A percentile compares a stretch with the other conserved stretches of the same genome.
Conservation (phyloP, 2,329 filamentous ascomycete species). For the Trichoderma sp. region DNA sequence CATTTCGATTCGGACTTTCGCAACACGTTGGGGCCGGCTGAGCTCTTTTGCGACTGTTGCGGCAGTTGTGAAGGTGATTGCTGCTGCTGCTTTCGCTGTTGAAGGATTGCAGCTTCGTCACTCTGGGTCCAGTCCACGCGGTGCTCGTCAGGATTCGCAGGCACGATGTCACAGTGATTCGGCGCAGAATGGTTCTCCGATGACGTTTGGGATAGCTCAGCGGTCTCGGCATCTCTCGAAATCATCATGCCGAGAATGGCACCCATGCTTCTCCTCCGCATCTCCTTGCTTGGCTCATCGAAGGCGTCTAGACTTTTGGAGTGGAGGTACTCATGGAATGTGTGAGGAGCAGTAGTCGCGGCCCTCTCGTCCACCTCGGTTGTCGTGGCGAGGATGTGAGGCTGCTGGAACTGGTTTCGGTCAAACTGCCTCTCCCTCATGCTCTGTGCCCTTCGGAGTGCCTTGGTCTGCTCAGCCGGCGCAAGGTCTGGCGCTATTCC, state of each 20-base stretch:
- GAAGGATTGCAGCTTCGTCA: conserved; percentile 46
- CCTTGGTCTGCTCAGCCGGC: conserved; percentile 42
- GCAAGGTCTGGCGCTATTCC: conserved; percentile 36
- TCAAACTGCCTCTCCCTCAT: conserved; percentile 45
- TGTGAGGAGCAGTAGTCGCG: conserved; percentile 30
- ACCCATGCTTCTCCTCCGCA: conserved; percentile 46
- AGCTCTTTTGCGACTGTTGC: background rate
- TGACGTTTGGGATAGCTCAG: background rate
- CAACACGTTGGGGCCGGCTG: conserved; percentile 38
- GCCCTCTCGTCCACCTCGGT: conserved; percentile 39
- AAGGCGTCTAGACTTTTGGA: background rate
- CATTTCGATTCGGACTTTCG: conserved; percentile 54
- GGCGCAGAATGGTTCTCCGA: conserved; percentile 11
- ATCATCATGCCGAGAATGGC: conserved; percentile 36
- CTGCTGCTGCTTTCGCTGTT: conserved; percentile 23
- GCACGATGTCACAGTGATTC: conserved; percentile 34
- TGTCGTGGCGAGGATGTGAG: conserved; percentile 43
- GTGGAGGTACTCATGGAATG: conserved; percentile 18
- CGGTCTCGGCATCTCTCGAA: conserved; percentile 1
- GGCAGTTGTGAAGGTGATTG: background rate
- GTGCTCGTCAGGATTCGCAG: conserved; percentile 39
- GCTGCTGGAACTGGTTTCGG: conserved; percentile 50
- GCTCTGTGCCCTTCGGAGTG: conserved; percentile 45
- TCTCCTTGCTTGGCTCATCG: conserved; percentile 19
- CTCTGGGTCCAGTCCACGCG: conserved; percentile 62